Evolutionary conservation across 2,329 filamentous ascomycete species (phyloP).

Genomic region (Cylindrodendrum hubeiense): DNA sequence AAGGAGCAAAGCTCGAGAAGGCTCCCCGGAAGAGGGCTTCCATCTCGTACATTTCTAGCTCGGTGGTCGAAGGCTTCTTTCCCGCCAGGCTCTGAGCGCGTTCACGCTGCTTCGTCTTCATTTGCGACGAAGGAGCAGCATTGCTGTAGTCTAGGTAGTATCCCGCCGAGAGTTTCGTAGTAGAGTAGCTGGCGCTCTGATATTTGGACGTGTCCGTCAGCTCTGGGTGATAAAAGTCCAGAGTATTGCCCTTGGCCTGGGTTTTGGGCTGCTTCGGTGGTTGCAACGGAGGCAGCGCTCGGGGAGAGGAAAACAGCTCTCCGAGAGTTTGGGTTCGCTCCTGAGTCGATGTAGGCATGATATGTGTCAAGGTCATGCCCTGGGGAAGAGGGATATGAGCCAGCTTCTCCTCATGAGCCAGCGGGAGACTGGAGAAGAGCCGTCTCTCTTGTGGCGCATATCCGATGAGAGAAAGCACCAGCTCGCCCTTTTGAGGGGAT

Average conservation of each 20-base stretch:
- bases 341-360: conserved; percentile 49
- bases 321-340: conserved; percentile 75
- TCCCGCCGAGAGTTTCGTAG: conserved; percentile 73
- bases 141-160: conserved; percentile 79
- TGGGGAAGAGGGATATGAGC: conserved; percentile 72
- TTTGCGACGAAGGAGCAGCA: conserved; percentile 67
- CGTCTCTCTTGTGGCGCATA: conserved; percentile 81
- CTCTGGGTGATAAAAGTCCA: conserved; percentile 67
- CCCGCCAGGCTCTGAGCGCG: conserved; percentile 76
- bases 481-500: conserved; percentile 57
- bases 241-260: conserved; percentile 71
- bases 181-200: conserved; percentile 72
- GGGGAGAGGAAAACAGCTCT: conserved; percentile 78
- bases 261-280: conserved; percentile 80
- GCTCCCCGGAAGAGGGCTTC: conserved; percentile 81
- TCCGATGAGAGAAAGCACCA: conserved; percentile 82
- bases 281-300: conserved; percentile 73
- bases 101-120: conserved; percentile 76
- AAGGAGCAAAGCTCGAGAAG: conserved; percentile 85
- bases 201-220: conserved; percentile 67
- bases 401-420: conserved; percentile 47
- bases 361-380: conserved; percentile 69
- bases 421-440: conserved; percentile 85
- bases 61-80: conserved; percentile 66
- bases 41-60: conserved; percentile 74